Evolutionary conservation across 495 filamentous ascomycete genomes (phyloP), one percentile per base, ranked within the genome.

Genomic region (Aspergillus carlsbadensis): DNA sequence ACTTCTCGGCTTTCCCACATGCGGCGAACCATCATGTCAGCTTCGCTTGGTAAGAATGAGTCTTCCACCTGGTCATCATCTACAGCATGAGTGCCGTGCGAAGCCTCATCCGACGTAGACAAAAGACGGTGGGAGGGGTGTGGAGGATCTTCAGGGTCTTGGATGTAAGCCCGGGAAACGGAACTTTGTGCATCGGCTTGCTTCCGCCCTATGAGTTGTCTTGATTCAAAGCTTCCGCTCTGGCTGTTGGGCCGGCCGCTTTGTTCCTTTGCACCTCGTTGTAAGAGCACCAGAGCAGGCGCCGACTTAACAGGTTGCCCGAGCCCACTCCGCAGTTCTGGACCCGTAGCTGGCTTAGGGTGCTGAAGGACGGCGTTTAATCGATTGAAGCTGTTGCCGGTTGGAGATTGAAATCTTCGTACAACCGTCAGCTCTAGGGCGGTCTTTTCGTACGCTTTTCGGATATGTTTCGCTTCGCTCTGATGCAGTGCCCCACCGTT

Each of bases 1-100:
- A 76, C 72, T 50, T 77, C 73, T 37, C 76, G 74, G 56, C 70
- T 77, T 31, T 78, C 73, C 76, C 76, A 78, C 62, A 78, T 75
- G 35, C 76, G 74, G 44, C 76, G 76, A 37, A 78, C 65, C 72
- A 78, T 70, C 66, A 78, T 64, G 34, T 72, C 74, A 11, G 57
- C 48, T 49, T 74, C 72, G 40, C 58, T 65, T 5, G 68, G 54
- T 10, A 59, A 50, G 21, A 61, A 58, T 14, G 54, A 42, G 14
- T 20, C 47, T 14, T 54, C 64, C 20, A 69, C 71, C 1, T 54
- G 22, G 5, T 68, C 65, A n/a, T 68, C 63, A 6, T 74, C 69
- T 8, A 37, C 60, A 5, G 54, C 34, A 13, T 50, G 47, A 22
- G 37, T 42, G 26, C 59, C 63, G 18, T 66, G 65, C 11, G 61